Evolutionary conservation across 139 green algal species (phyloP), one percentile per base, ranked within the genome.

Genomic region (Prasinococcaceae sp.): DNA sequence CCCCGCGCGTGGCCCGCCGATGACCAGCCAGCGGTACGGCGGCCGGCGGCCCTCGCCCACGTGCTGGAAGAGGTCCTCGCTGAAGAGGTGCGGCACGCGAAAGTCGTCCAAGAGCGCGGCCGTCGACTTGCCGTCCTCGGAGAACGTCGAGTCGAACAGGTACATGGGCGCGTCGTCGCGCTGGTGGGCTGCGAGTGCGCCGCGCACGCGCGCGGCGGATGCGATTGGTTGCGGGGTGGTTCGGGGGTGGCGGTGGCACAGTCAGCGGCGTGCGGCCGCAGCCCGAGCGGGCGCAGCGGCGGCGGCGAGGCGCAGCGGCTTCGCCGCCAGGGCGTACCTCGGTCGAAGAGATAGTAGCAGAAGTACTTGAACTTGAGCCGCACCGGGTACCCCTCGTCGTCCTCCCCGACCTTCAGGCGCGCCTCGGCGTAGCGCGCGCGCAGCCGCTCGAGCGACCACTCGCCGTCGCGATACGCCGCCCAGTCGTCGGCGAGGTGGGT

Each of bases 361-460:
- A 84, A 92, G 59, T 86, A 68, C 26, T 69, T 65, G 4, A 92
- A 55, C 28, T 69, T 75, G 54, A 94, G 53, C 1, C 85, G 75
- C 32, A 94, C 84, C 1, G 81, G 65, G 42, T 92, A 94, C 4
- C 85, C 85, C 26, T 94, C 85, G 58, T 94, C 84, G 50, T 93
- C 85, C 9, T 57, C 73, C 26, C 85, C 85, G 5, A 93, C 81
- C 82, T 92, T 92, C 68, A 92, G 92, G 46, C 70, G 78, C 59
- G 86, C 76, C 4, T 81, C 49, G 6, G 58, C 65, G 56, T 68
- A 87, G 2, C 53, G 27, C 27, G 58, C 20, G 20, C 55, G 27
- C 50, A 93, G 57, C 10, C 19, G 3, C 26, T 74, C 50, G 20
- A 60, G 44, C 1, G 55, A 73, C 82, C 82, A 92, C 3, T 63